Evolutionary conservation across 495 filamentous ascomycete species (phyloP).

Genomic region (Penicillium coprophilum): DNA sequence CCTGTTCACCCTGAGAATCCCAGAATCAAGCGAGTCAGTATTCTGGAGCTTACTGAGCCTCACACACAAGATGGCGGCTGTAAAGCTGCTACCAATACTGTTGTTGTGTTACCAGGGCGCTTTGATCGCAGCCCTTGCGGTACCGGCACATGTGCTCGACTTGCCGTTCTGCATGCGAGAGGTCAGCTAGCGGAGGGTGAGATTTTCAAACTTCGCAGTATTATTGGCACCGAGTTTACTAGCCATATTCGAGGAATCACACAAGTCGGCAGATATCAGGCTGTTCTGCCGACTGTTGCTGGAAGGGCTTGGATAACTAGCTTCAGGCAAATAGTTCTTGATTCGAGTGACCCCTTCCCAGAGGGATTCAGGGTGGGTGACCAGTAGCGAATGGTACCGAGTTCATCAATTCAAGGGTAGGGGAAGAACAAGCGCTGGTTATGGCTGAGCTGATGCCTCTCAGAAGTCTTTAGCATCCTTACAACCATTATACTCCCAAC

Average conservation of each 20-base stretch:
- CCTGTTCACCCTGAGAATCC: slow-evolving; percentile 38
- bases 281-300: slow-evolving; percentile 34
- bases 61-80: slow-evolving; percentile 15
- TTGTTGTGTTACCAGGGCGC: slow-evolving; percentile 37
- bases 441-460: not conserved
- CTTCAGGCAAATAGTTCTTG: slow-evolving; percentile 35
- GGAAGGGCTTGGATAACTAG: slow-evolving; percentile 38
- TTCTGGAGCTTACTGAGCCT: slow-evolving; percentile 30
- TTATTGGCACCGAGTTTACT: slow-evolving; percentile 33
- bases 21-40: slow-evolving; percentile 30
- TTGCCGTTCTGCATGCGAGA: slow-evolving; percentile 35
- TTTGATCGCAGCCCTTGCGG: slow-evolving; percentile 42
- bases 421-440: not conserved
- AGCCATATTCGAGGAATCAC: slow-evolving; percentile 31
- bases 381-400: slow-evolving; percentile 27
- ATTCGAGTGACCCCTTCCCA: slow-evolving; percentile 35
- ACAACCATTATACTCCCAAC: not conserved
- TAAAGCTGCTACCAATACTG: slow-evolving; percentile 30
- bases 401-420: not conserved
- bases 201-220: slow-evolving; percentile 31
- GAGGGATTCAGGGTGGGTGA: slow-evolving; percentile 34
- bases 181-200: slow-evolving; percentile 29
- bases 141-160: slow-evolving; percentile 36
- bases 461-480: not conserved
- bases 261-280: slow-evolving; percentile 27